Evolutionary conservation across 2,329 filamentous ascomycete genomes (phyloP).

Genomic region (Chalara sp.): DNA sequence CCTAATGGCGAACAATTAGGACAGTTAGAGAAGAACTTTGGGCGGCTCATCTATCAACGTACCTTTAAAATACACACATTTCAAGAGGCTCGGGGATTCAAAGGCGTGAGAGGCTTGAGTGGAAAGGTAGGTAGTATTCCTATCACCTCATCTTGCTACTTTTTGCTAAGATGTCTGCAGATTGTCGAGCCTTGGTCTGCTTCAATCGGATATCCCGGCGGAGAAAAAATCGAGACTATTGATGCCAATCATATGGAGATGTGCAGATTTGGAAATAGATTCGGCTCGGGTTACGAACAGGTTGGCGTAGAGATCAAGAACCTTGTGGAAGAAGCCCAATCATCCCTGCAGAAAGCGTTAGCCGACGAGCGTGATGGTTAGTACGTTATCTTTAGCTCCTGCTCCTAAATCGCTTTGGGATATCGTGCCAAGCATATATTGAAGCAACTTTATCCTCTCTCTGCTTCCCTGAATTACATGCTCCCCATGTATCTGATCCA

Average conservation of each 20-base stretch:
- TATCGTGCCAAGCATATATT: too few relatives aligned
- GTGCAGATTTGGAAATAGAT: slow-evolving; percentile 18
- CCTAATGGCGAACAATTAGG: slow-evolving; percentile 19
- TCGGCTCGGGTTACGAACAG: slow-evolving; percentile 15
- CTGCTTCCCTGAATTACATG: slow-evolving; percentile 8
- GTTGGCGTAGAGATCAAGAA: slow-evolving; percentile 19
- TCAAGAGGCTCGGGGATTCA: slow-evolving; percentile 15
- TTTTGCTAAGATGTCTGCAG: slow-evolving; percentile 13
- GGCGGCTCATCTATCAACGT: slow-evolving; percentile 10
- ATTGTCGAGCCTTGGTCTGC: slow-evolving; percentile 22
- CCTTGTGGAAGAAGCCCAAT: slow-evolving; percentile 4
- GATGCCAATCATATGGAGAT: slow-evolving; percentile 22
- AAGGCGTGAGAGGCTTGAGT: slow-evolving; percentile 7
- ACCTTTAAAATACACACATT: slow-evolving; percentile 14
- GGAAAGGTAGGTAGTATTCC: slow-evolving; percentile 10
- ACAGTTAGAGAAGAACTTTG: slow-evolving; percentile 13
- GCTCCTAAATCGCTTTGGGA: too few relatives aligned
- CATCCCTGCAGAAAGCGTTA: neutral
- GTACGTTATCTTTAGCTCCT: too few relatives aligned
- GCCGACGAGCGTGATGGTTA: neutral
- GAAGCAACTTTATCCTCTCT: slow-evolving; percentile 6
- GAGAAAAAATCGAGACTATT: slow-evolving; percentile 15
- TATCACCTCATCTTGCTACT: neutral
- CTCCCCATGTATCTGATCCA: neutral
- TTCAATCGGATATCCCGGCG: slow-evolving; percentile 6